Base-by-base conservation (phyloP, 2,329 filamentous ascomycete genomes). In the Bretziella fagacearum region DNA sequence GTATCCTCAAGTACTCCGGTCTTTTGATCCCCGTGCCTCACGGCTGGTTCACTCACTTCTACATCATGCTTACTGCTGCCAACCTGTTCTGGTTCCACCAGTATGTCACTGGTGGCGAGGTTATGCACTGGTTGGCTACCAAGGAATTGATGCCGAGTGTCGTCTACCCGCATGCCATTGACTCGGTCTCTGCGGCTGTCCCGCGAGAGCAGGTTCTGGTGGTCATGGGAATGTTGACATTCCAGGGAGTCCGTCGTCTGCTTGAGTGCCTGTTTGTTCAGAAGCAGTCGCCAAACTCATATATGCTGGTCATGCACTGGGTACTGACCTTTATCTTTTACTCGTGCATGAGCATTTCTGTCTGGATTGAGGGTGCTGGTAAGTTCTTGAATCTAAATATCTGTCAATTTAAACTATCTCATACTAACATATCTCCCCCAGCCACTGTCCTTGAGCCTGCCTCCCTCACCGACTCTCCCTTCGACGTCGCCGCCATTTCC, bases 271-370 rank as follows among this genome's bases (percentile, higher is more conserved):
- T 79, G 35, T 62, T 63, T 35, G 70, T 91, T 47, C 65, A 71
- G 44, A 81, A 74, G 57, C 70, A 77, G 3, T 84, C 79, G 25
- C 61, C 62, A 2, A 69, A 69, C 18, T 84, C 84, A 15, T 74
- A 67, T 48, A 98, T 98, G 89, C 86, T 80, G 76, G 63, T 87
- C 52, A 73, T 79, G 13, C 83, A 94, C 59, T 96, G 85, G 79
- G 53, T 80, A 13, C 60, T 95, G 33, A 91, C 86, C 0, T 61
- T 91, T 43, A 62, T 65, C 7, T 96, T 84, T 62, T 98, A 98
- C 61, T 57, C 78, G 4, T 68, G 68, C 49, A 81, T 84, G 55
- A 78, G 78, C 46, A 58, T 93, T 40, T 74, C 83, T 3, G 66
- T 94, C 27, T 95, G 87, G 87, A 71, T 93, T 50, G 85, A 96